Base-by-base conservation (phyloP, 2,329 filamentous ascomycete species). In the Aspergillus luchuensis region DNA sequence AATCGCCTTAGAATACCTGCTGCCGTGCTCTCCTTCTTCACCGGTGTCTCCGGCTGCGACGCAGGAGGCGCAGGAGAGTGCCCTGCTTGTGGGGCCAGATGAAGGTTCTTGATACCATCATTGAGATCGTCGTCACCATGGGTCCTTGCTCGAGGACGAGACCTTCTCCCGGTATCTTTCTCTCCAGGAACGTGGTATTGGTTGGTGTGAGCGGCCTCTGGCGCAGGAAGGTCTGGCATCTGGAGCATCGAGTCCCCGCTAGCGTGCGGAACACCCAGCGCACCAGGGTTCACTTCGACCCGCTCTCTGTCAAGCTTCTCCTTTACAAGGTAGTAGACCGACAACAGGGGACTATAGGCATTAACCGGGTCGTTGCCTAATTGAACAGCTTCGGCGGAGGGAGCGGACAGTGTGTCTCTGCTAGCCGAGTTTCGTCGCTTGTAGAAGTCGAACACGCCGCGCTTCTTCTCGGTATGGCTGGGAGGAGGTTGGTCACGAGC, bases 371-470 rank as follows among this genome's bases (percentile, higher is more conserved):
- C 95, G 59, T 85, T 86, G 10, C 92, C 92, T 36, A 94, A 80
- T 66, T 91, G 88, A 17, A 98, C 82, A 4, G 90, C 91, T 74
- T 99, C 95, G 1, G 88, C 86, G 55, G 94, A 98, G n/a, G 91
- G 89, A 1, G 88, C 89, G 5, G 85, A 84, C 64, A 99, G 80
- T 3, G 92, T 97, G 72, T 98, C 95, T 66, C 91, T 87, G 76
- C 95, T 98, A 56, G 86, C 89, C 1, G 94, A 98, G 73, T 93
- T 97, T 61, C 93, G 86, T 66, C 95, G 85, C 78, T 97, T 97
- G 79, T 98, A 99, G 72, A 99, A 98, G 73, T 97, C 94, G 68
- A 98, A 97, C 66, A 97, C 94, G 8, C 91, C 91, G 58, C 94
- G 87, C 73, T 87, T 90, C 80, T 92, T 96, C 77, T 97, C 92